Evolutionary conservation across 2,329 filamentous ascomycete genomes (phyloP).

Genomic region (Paecilomyces niveus): DNA sequence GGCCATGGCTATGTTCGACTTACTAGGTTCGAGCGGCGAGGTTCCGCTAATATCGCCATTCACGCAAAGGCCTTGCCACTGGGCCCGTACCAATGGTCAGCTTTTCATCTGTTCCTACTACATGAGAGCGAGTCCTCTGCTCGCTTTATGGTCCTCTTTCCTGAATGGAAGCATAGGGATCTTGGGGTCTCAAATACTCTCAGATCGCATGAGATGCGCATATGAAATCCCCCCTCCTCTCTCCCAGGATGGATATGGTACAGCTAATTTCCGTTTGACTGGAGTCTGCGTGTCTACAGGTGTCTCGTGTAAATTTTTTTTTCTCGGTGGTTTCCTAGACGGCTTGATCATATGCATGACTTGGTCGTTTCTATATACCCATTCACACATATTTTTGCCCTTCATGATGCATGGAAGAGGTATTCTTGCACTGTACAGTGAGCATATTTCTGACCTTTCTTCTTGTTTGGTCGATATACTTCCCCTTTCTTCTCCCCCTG

Average conservation of each 20-base stretch:
- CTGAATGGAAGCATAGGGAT: neutral
- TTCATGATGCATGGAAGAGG: neutral
- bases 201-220: neutral
- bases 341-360: neutral
- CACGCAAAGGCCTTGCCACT: neutral
- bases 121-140: too few species aligned
- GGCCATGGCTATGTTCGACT: neutral
- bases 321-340: neutral
- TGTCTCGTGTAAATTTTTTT: neutral
- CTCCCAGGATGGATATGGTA: too few species aligned
- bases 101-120: neutral
- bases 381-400: neutral
- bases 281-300: neutral
- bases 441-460: neutral
- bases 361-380: neutral
- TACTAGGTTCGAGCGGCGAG: neutral
- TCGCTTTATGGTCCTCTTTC: neutral
- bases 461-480: neutral
- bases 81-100: neutral
- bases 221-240: neutral
- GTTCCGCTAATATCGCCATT: neutral
- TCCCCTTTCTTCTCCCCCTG: neutral
- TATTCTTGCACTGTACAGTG: neutral
- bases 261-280: neutral
- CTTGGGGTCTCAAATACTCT: neutral